Evolutionary conservation across 345 rosid species (phyloP).

Genomic region (Hibiscus mutabilis): DNA sequence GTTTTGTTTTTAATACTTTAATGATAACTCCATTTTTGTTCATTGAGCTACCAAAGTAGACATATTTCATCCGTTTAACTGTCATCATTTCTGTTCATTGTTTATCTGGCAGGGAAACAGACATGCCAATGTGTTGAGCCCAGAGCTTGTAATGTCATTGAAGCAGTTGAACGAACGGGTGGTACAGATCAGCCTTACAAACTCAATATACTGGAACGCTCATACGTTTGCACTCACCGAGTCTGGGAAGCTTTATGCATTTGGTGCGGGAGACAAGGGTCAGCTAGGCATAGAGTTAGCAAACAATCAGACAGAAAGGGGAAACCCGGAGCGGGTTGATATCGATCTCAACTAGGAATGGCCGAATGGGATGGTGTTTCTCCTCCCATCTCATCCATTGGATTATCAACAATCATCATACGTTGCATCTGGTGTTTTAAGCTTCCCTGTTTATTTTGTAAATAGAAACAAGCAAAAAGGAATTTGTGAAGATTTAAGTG

Average conservation of each 20-base stretch:
- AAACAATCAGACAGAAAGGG: slow-evolving; percentile 66
- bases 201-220: slow-evolving; percentile 69
- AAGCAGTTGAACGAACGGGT: slow-evolving; percentile 65
- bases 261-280: slow-evolving; percentile 93
- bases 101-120: slow-evolving; percentile 44
- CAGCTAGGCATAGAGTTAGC: slow-evolving; percentile 76
- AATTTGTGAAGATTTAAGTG: slow-evolving; percentile 38
- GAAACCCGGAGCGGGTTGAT: slow-evolving; percentile 59
- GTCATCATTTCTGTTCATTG: background rate
- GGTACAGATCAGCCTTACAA: slow-evolving; percentile 87
- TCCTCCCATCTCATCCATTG: slow-evolving; percentile 9
- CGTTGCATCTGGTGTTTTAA: slow-evolving; percentile 31
- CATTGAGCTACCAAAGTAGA: background rate
- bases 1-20: background rate
- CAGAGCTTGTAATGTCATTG: slow-evolving; percentile 61
- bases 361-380: slow-evolving; percentile 1
- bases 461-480: slow-evolving; percentile 35
- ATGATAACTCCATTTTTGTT: background rate
- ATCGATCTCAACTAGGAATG: slow-evolving; percentile 55
- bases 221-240: slow-evolving; percentile 89
- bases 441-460: slow-evolving; percentile 38
- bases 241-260: slow-evolving; percentile 75
- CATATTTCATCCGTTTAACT: background rate
- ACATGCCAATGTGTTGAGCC: slow-evolving; percentile 61
- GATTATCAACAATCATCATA: slow-evolving; percentile 5